Evolutionary conservation across 768 basidiomycete species (phyloP).

Genomic region (Boletus insuetus): DNA sequence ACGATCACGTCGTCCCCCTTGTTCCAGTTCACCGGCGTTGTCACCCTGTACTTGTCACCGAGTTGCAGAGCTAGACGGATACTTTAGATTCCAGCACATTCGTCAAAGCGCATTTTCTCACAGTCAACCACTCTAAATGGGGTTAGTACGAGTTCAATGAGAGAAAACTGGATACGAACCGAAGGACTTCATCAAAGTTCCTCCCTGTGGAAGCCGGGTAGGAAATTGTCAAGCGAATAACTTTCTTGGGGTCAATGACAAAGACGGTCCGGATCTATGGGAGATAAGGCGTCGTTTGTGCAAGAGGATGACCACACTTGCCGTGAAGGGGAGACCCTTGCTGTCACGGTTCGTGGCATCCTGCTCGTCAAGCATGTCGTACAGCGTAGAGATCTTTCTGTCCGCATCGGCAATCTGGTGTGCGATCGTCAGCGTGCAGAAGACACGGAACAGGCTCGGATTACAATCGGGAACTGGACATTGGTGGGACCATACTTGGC

Average conservation of each 20-base stretch:
- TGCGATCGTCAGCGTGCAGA: conserved; percentile 7
- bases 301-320: conserved; percentile 20
- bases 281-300: neutral
- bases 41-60: conserved; percentile 80
- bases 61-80: conserved; percentile 68
- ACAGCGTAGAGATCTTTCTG: conserved; percentile 78
- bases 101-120: conserved; percentile 34
- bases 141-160: conserved; percentile 2
- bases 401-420: conserved; percentile 87
- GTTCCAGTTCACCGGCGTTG: conserved; percentile 95
- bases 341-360: conserved; percentile 86
- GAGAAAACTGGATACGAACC: conserved; percentile 33
- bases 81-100: conserved; percentile 28
- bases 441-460: neutral
- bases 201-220: conserved; percentile 97
- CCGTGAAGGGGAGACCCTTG: conserved; percentile 94
- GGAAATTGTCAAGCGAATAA: conserved; percentile 83
- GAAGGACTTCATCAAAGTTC: conserved; percentile 77
- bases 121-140: conserved; percentile 68
- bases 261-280: conserved; percentile 90
- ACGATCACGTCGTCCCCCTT: conserved; percentile 94
- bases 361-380: conserved; percentile 96
- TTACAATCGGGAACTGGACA: conserved; percentile 89
- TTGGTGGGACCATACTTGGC: conserved; percentile 65
- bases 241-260: conserved; percentile 95